Evolutionary conservation across 1,284 basidiomycete genomes (phyloP).

Genomic region (Pholiota adiposa): DNA sequence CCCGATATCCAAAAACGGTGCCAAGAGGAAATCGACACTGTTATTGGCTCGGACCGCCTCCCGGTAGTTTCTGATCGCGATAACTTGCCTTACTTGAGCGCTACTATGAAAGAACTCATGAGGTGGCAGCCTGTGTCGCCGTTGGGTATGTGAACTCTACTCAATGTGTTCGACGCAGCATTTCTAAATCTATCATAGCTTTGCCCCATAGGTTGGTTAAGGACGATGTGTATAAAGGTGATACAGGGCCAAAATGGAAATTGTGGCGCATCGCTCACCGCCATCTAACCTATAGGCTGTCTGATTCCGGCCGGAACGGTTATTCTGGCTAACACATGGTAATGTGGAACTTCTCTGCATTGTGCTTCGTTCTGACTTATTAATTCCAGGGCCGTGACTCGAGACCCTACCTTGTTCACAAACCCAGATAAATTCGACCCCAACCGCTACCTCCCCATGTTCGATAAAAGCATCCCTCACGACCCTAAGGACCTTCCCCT

Average conservation of each 20-base stretch:
- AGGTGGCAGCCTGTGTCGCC: constrained; percentile 27
- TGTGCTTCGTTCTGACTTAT: not conserved
- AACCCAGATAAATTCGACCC: constrained; percentile 8
- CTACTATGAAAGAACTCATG: constrained; percentile 26
- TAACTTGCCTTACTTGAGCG: constrained; percentile 25
- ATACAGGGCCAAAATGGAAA: not conserved
- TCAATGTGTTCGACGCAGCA: not conserved
- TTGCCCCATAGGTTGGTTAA: constrained; percentile 27
- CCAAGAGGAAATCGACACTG: constrained; percentile 26
- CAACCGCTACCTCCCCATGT: constrained; percentile 6
- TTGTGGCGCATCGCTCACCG: not conserved
- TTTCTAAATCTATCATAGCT: constrained; percentile 19
- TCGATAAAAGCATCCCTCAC: constrained; percentile 4
- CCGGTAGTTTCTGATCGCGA: constrained; percentile 24
- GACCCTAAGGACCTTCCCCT: constrained; percentile 4
- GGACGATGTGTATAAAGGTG: constrained; percentile 22
- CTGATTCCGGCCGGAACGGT: constrained; percentile 8
- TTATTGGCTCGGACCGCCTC: constrained; percentile 19
- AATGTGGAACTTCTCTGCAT: not conserved
- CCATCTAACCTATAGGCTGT: not conserved
- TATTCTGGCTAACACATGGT: constrained; percentile 8
- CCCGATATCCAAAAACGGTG: constrained; percentile 39
- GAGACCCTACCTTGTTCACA: constrained; percentile 1
- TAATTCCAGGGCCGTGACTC: constrained; percentile 2
- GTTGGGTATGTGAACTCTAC: constrained; percentile 30